Conservation (phyloP, 345 rosid species). For the Lepidium didymum region DNA sequence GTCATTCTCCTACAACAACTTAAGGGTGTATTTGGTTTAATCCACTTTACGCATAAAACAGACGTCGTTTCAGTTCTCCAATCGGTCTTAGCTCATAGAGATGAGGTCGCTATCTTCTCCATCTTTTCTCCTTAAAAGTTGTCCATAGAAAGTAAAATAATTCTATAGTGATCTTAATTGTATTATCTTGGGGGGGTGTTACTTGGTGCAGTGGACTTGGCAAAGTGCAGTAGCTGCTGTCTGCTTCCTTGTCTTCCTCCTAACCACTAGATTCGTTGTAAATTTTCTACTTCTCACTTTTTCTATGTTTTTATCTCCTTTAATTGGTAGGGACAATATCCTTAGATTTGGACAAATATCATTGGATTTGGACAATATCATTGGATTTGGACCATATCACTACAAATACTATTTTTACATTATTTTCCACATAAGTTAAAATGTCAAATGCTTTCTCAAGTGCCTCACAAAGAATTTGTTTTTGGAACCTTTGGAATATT, state of each 20-base stretch:
- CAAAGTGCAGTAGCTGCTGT: slow-evolving; percentile 59
- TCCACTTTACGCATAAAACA: slow-evolving; percentile 57
- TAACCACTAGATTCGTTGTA: slow-evolving; percentile 58
- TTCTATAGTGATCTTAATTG: background rate
- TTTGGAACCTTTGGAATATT: background rate
- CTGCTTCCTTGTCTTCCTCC: slow-evolving; percentile 59
- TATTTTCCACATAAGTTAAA: background rate
- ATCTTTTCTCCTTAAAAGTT: background rate
- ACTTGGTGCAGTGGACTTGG: slow-evolving; percentile 69
- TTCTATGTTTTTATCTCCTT: background rate
- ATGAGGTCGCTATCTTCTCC: slow-evolving; percentile 42
- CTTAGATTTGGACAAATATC: too few relatives aligned
- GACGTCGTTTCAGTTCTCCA: slow-evolving; percentile 64
- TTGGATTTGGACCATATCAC: too few relatives aligned
- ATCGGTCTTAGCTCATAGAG: slow-evolving; percentile 37
- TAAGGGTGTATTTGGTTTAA: slow-evolving; percentile 72
- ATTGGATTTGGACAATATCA: too few relatives aligned
- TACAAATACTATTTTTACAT: too few relatives aligned
- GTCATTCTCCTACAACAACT: slow-evolving; percentile 74
- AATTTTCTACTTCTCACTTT: slow-evolving; percentile 2
- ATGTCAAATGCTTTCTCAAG: background rate
- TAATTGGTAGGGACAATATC: background rate
- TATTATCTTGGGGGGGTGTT: slow-evolving; percentile 17
- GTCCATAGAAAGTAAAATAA: background rate
- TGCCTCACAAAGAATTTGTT: background rate